Evolutionary conservation across 1,139 yeast genomes (phyloP).

Genomic region (Pichia sp.): DNA sequence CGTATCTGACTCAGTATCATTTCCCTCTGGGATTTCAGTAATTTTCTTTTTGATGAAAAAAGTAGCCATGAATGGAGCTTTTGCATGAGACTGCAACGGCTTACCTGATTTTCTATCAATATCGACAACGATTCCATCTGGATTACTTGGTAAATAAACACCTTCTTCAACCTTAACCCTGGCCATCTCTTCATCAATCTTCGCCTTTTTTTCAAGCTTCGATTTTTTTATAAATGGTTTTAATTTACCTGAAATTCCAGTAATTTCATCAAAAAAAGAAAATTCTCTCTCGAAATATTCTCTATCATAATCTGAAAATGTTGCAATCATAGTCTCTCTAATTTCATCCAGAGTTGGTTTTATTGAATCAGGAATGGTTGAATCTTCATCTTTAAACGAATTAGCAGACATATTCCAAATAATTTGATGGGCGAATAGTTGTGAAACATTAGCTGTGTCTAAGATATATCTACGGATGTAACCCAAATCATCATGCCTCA

Average conservation of each 20-base stretch:
- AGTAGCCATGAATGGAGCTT: constrained; percentile 97
- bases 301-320: constrained; percentile 56
- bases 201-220: constrained; percentile 92
- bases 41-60: constrained; percentile 70
- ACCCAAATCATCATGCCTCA: constrained; percentile 76
- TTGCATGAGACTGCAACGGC: constrained; percentile 96
- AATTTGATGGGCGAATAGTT: constrained; percentile 92
- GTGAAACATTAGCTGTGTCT: constrained; percentile 89
- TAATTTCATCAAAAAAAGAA: constrained; percentile 83
- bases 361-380: constrained; percentile 68
- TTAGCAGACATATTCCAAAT: constrained; percentile 98
- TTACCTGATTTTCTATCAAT: constrained; percentile 88
- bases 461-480: constrained; percentile 84
- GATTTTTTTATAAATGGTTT: constrained; percentile 90
- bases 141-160: constrained; percentile 92
- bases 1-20: background rate
- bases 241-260: constrained; percentile 87
- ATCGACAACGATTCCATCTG: constrained; percentile 90
- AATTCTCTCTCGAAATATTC: constrained; percentile 77
- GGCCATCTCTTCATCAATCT: constrained; percentile 95
- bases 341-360: constrained; percentile 81
- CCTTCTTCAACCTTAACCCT: constrained; percentile 71
- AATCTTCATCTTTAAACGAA: constrained; percentile 84
- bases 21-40: constrained; percentile 37
- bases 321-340: constrained; percentile 55